Conservation (phyloP, 352 stramenopile genomes). For the Globisporangium perplexum region DNA sequence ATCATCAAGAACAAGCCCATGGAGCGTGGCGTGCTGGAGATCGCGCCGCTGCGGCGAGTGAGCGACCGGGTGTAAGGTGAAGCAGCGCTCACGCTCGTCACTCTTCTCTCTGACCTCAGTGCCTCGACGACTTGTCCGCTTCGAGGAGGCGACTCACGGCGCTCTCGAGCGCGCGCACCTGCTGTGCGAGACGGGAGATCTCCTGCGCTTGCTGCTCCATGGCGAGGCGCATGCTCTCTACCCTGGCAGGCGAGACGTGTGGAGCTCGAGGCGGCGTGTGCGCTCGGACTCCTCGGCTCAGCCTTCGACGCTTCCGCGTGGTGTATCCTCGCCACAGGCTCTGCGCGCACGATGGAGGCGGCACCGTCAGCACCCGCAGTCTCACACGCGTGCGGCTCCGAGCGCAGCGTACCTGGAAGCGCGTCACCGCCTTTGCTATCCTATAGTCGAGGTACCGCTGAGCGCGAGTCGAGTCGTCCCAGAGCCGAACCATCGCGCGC, state of each 20-base stretch:
- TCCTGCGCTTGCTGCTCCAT: constrained; percentile 23
- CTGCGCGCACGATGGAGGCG: not conserved
- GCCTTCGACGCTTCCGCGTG: not conserved
- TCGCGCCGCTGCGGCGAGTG: constrained; percentile 22
- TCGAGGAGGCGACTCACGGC: constrained; percentile 15
- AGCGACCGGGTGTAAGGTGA: not conserved
- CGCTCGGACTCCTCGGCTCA: not conserved
- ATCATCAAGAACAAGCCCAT: constrained; percentile 83
- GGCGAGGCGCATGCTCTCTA: constrained; percentile 12
- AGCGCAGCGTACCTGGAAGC: constrained; percentile 16
- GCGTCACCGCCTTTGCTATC: constrained; percentile 9
- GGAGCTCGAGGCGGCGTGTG: not conserved
- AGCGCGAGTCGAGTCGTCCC: constrained; percentile 12
- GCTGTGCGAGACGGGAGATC: constrained; percentile 18
- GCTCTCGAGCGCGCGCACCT: constrained; percentile 22
- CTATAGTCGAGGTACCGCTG: constrained; percentile 12
- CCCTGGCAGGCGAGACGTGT: not conserved
- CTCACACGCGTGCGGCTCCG: not conserved
- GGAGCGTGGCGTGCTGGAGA: constrained; percentile 58
- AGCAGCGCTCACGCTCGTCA: not conserved
- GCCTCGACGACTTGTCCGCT: constrained; percentile 1
- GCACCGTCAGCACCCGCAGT: not conserved
- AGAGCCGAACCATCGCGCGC: constrained; percentile 22
- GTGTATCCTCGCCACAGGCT: constrained; percentile 14
- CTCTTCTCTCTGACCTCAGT: not conserved